Evolutionary conservation across 352 stramenopile species (phyloP).

Genomic region (Aphanomyces euteiches): DNA sequence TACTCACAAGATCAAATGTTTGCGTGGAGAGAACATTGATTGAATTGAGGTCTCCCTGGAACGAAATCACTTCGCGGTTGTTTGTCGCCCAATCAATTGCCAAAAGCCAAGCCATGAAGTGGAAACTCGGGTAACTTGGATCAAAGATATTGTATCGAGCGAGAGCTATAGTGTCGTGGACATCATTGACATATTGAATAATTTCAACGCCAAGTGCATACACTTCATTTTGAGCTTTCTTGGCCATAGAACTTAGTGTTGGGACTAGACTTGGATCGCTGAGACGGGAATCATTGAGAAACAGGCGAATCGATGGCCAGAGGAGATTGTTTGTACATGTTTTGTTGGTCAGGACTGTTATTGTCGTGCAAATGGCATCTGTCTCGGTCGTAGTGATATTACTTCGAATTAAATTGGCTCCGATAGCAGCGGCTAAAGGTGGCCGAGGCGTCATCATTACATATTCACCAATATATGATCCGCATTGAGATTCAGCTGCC

Average conservation of each 20-base stretch:
- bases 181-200: neutral
- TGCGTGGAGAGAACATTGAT: conserved; percentile 7
- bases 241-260: neutral
- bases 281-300: neutral
- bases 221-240: neutral
- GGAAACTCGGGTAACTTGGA: neutral
- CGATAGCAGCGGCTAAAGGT: neutral
- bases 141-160: neutral
- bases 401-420: neutral
- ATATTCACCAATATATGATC: neutral
- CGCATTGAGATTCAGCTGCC: neutral
- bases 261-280: neutral
- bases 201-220: neutral
- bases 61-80: conserved; percentile 20
- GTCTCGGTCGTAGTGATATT: neutral
- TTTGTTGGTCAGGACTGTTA: too few relatives aligned
- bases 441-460: neutral
- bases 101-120: neutral
- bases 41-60: conserved; percentile 10
- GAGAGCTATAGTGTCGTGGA: too few relatives aligned
- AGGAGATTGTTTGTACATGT: too few relatives aligned
- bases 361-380: too few relatives aligned
- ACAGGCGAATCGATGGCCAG: neutral
- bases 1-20: neutral
- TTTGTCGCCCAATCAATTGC: neutral